These are phyloP conservation scores for Pleurotus citrinopileatus DNA, from an alignment of 768 basidiomycete genomes.

Conservation along the genomic window DNA sequence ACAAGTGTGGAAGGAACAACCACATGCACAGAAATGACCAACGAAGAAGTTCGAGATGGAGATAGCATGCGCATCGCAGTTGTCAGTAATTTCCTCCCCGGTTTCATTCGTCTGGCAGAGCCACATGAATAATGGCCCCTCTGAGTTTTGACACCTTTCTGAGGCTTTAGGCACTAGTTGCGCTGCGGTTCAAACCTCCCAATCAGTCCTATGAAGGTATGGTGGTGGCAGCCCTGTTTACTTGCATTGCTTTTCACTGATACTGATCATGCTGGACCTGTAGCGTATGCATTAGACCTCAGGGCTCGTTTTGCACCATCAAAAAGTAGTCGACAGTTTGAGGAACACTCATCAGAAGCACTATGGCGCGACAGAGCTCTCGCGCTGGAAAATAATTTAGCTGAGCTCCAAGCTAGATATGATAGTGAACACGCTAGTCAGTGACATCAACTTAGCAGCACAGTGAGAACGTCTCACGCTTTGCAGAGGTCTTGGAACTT, in stretches of 20 bases:
- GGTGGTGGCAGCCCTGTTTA: conserved; percentile 10
- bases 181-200: conserved; percentile 42
- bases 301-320: conserved; percentile 20
- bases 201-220: conserved; percentile 38
- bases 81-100: conserved; percentile 22
- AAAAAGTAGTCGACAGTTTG: not conserved
- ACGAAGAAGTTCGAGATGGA: conserved; percentile 16
- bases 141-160: conserved; percentile 1
- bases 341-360: conserved; percentile 14
- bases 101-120: not conserved
- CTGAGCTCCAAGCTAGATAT: conserved; percentile 34
- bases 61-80: conserved; percentile 41
- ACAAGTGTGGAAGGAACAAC: conserved; percentile 12
- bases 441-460: conserved; percentile 11
- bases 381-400: conserved; percentile 37
- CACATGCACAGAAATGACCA: conserved; percentile 7
- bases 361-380: conserved; percentile 41
- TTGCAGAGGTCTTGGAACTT: conserved; percentile 15
- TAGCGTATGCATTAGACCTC: conserved; percentile 46
- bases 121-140: conserved; percentile 1
- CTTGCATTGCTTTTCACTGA: not conserved
- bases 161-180: conserved; percentile 38
- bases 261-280: not conserved
- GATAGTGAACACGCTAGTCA: conserved; percentile 41
- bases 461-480: conserved; percentile 15